Percentiles rank a stretch among this genome's conserved stretches.
phyloP scores from a whole-genome alignment of 2,329 filamentous ascomycete species.

The Tolypocladium pustulatum region DNA sequence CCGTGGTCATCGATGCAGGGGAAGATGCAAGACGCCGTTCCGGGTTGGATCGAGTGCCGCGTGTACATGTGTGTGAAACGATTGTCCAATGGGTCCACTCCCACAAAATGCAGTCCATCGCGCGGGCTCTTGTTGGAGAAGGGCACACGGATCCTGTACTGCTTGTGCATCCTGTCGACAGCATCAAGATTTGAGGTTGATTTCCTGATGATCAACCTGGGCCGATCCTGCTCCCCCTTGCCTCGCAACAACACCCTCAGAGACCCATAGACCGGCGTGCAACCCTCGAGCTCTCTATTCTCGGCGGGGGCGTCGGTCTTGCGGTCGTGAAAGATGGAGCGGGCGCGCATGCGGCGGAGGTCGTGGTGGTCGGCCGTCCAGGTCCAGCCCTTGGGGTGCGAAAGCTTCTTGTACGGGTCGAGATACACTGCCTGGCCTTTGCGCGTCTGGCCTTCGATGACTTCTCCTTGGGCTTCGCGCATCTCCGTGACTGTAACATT shows the following conservation, averaged over 20 bases:
- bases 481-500: constrained; percentile 40
- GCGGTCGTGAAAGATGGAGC: constrained; percentile 38
- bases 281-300: constrained; percentile 43
- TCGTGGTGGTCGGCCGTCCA: constrained; percentile 66
- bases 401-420: constrained; percentile 59
- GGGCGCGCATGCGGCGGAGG: constrained; percentile 58
- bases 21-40: constrained; percentile 77
- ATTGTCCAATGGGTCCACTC: constrained; percentile 65
- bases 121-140: constrained; percentile 66
- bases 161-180: constrained; percentile 29
- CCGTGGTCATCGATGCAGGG: constrained; percentile 84
- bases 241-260: constrained; percentile 34
- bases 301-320: constrained; percentile 44
- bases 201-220: constrained; percentile 33
- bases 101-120: constrained; percentile 87
- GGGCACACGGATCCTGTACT: constrained; percentile 52
- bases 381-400: constrained; percentile 49
- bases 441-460: constrained; percentile 23
- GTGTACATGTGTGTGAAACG: constrained; percentile 91
- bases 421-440: constrained; percentile 33
- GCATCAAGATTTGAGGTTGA: constrained; percentile 23
- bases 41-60: constrained; percentile 66
- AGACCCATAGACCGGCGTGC: constrained; percentile 44
- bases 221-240: constrained; percentile 27
- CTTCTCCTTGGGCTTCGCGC: constrained; percentile 23